phyloP scores from a whole-genome alignment of 148 eudicot species.

The Diospyros kaki region DNA sequence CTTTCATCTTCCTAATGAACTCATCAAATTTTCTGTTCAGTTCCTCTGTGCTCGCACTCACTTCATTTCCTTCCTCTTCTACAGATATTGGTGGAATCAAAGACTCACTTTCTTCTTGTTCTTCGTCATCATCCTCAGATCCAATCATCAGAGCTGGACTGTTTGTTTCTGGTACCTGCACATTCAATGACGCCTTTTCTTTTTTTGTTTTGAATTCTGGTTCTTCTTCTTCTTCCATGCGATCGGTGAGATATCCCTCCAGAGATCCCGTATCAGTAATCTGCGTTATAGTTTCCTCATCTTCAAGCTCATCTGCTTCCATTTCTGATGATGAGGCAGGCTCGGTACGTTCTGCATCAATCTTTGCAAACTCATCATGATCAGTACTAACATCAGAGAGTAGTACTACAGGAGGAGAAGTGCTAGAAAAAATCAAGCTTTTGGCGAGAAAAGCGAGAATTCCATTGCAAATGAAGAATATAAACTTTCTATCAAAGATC shows the following conservation, averaged over 20 bases:
- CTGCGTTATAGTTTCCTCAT: not conserved
- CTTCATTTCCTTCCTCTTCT: conserved; percentile 8
- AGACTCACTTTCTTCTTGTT: not conserved
- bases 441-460: conserved; percentile 27
- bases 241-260: not conserved
- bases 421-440: conserved; percentile 4
- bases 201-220: not conserved
- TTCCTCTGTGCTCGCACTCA: conserved; percentile 28
- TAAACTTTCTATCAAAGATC: conserved; percentile 27
- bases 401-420: not conserved
- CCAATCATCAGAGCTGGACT: conserved; percentile 2
- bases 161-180: not conserved
- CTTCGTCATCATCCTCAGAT: conserved; percentile 12
- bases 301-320: not conserved
- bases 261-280: not conserved
- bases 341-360: not conserved
- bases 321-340: not conserved
- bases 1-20: conserved; percentile 49
- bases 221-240: conserved; percentile 9
- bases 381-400: not conserved
- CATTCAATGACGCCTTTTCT: not conserved
- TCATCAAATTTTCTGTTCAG: conserved; percentile 43
- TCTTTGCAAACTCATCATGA: not conserved
- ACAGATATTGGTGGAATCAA: conserved; percentile 7
- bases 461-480: conserved; percentile 43